Evolutionary conservation across 352 stramenopile species (phyloP).

Genomic region (Phytophthora ohioensis): DNA sequence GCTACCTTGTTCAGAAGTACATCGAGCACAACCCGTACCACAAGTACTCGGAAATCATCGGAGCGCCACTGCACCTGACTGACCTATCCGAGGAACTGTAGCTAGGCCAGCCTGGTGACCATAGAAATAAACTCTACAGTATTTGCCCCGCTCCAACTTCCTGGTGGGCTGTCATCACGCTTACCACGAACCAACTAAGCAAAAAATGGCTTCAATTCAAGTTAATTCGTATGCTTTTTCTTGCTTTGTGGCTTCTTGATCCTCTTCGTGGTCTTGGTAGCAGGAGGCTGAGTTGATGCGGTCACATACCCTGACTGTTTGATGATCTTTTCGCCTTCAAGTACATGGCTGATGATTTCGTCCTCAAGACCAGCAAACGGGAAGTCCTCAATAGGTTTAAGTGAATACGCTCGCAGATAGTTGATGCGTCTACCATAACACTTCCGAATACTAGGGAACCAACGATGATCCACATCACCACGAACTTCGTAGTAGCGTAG

Average conservation of each 20-base stretch:
- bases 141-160: neutral
- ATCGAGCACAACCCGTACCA: constrained; percentile 73
- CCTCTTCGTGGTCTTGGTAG: constrained; percentile 18
- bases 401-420: constrained; percentile 55
- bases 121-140: constrained; percentile 1
- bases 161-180: too few species aligned
- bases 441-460: constrained; percentile 62
- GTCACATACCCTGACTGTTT: constrained; percentile 31
- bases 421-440: constrained; percentile 68
- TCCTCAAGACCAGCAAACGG: constrained; percentile 65
- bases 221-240: constrained; percentile 24
- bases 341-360: constrained; percentile 51
- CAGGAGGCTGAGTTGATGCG: constrained; percentile 10
- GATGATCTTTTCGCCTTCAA: constrained; percentile 46
- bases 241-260: constrained; percentile 7
- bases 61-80: constrained; percentile 41
- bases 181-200: neutral
- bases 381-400: constrained; percentile 66
- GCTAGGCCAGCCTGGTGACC: neutral
- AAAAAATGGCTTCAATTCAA: constrained; percentile 21
- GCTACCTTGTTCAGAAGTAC: constrained; percentile 68
- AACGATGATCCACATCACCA: constrained; percentile 62
- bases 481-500: constrained; percentile 59
- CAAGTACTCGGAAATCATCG: constrained; percentile 59
- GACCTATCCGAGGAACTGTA: constrained; percentile 66